These are phyloP conservation scores for Cyclotella baltica DNA, from an alignment of 108 stramenopile species.

Conservation along the genomic window DNA sequence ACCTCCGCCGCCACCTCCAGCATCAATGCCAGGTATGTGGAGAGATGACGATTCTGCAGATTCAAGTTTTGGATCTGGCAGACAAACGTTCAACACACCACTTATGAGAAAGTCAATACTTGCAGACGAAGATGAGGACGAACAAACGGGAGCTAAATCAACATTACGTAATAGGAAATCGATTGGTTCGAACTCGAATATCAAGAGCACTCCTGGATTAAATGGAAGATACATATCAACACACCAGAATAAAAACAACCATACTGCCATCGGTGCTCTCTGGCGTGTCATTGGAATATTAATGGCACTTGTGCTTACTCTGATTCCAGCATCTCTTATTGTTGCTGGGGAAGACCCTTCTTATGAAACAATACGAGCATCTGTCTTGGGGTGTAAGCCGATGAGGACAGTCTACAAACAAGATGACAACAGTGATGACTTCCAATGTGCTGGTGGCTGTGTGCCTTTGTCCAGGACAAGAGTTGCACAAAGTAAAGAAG, in stretches of 20 bases:
- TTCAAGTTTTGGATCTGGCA: constrained; percentile 42
- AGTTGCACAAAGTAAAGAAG: constrained; percentile 28
- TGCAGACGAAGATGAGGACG: constrained; percentile 54
- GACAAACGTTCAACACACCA: constrained; percentile 49
- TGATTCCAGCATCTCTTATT: constrained; percentile 52
- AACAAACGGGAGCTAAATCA: constrained; percentile 31
- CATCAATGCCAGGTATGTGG: constrained; percentile 4
- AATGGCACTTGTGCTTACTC: constrained; percentile 40
- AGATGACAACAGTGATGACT: constrained; percentile 19
- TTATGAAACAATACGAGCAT: constrained; percentile 46
- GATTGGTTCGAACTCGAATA: background rate
- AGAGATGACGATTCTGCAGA: constrained; percentile 52
- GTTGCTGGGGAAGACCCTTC: constrained; percentile 39
- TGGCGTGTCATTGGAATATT: constrained; percentile 43
- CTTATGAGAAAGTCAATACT: constrained; percentile 52
- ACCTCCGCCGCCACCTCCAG: constrained; percentile 36
- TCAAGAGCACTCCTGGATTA: constrained; percentile 19
- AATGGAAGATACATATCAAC: constrained; percentile 27
- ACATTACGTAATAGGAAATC: constrained; percentile 36
- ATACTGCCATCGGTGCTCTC: constrained; percentile 28
- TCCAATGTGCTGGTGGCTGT: constrained; percentile 54
- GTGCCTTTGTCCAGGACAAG: constrained; percentile 39
- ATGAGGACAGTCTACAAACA: constrained; percentile 47
- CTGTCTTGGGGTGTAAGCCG: constrained; percentile 48
- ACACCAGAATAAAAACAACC: constrained; percentile 3